A percentile compares a stretch with the other conserved stretches of the same genome.
Evolutionary conservation across 495 filamentous ascomycete species (phyloP).

Genomic region (Penicillium samsonianum): DNA sequence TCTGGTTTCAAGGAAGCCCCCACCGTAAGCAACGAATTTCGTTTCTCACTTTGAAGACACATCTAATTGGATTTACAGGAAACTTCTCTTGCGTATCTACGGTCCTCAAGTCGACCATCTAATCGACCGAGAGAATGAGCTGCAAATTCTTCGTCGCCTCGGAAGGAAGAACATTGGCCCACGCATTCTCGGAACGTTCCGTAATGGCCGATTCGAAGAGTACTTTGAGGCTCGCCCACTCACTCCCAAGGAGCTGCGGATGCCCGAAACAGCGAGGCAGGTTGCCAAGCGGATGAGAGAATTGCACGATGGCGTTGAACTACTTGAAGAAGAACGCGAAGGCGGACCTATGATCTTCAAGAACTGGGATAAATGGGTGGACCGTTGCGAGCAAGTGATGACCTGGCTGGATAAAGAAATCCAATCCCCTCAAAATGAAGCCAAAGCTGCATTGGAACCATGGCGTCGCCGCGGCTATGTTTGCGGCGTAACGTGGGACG

Average conservation of each 20-base stretch:
- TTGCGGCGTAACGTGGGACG: constrained; percentile 81
- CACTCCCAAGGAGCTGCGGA: constrained; percentile 72
- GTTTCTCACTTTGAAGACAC: neutral
- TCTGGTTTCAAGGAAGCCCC: constrained; percentile 49
- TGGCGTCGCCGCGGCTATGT: constrained; percentile 74
- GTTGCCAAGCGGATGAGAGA: constrained; percentile 99
- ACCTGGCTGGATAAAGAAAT: constrained; percentile 74
- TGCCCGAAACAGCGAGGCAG: constrained; percentile 80
- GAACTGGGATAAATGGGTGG: constrained; percentile 96
- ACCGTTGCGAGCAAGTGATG: constrained; percentile 74
- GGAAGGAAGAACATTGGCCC: constrained; percentile 92
- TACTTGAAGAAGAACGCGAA: constrained; percentile 73
- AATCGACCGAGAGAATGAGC: constrained; percentile 88
- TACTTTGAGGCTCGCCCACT: constrained; percentile 82
- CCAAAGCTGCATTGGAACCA: constrained; percentile 39
- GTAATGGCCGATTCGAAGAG: constrained; percentile 95
- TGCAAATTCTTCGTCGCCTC: constrained; percentile 82
- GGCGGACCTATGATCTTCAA: constrained; percentile 80
- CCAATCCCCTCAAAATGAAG: constrained; percentile 42
- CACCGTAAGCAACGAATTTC: constrained; percentile 46
- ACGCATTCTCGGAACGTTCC: constrained; percentile 88
- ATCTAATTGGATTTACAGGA: constrained; percentile 47
- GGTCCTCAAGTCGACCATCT: constrained; percentile 94
- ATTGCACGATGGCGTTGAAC: constrained; percentile 88
- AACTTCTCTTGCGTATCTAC: constrained; percentile 89